A percentile compares a stretch with the other conserved stretches of the same genome.
Conservation (phyloP, 768 basidiomycete species). For the Tulasnella sp. region DNA sequence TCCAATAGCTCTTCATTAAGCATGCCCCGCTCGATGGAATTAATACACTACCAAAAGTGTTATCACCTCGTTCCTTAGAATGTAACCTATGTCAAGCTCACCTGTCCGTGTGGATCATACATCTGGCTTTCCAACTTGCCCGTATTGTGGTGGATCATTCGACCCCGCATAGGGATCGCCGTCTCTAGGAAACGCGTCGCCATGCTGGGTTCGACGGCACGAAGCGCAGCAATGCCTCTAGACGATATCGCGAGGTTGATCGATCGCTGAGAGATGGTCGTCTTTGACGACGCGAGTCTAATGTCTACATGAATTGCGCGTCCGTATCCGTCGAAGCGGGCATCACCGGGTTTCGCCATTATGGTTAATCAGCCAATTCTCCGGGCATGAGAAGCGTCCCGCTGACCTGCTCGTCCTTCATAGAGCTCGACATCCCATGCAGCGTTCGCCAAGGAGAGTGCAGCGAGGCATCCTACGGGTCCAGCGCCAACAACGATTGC, state of each 20-base stretch:
- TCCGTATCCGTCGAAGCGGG: neutral
- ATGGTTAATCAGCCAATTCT: neutral
- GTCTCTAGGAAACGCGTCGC: conserved; percentile 61
- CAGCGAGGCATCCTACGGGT: conserved; percentile 88
- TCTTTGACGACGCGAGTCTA: conserved; percentile 59
- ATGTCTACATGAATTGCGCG: conserved; percentile 46
- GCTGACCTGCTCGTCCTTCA: conserved; percentile 66
- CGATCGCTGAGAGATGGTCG: conserved; percentile 63
- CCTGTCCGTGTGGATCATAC: conserved; percentile 82
- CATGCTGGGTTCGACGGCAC: conserved; percentile 61
- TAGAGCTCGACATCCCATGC: conserved; percentile 79
- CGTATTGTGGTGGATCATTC: conserved; percentile 80
- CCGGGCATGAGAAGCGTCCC: conserved; percentile 18
- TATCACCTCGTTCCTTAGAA: too few species aligned
- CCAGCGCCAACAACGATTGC: conserved; percentile 56
- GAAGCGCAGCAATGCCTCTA: conserved; percentile 80
- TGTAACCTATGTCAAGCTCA: too few species aligned
- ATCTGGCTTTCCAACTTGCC: conserved; percentile 70
- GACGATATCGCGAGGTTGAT: conserved; percentile 96
- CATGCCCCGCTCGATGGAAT: conserved; percentile 81
- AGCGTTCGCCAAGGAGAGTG: conserved; percentile 71
- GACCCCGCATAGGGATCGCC: conserved; percentile 87
- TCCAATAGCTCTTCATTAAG: conserved; percentile 80
- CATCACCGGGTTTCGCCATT: too few species aligned
- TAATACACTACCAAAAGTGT: conserved; percentile 94